These are phyloP conservation scores for Alternaria triticina DNA, from an alignment of 2,329 filamentous ascomycete species.

Conservation along the genomic window DNA sequence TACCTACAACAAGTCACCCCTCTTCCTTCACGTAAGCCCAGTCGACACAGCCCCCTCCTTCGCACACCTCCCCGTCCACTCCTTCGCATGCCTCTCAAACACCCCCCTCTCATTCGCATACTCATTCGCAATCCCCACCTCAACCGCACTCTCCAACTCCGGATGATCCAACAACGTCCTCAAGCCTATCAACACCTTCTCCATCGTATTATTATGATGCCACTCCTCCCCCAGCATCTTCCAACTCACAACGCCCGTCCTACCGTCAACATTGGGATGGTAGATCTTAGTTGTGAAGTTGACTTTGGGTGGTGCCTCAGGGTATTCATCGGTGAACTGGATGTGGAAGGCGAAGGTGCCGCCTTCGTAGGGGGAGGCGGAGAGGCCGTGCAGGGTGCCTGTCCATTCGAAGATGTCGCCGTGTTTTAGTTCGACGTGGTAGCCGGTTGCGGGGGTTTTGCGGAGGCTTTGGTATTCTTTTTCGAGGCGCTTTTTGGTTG, in stretches of 20 bases:
- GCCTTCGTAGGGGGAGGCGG: not conserved
- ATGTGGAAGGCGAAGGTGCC: conserved; percentile 1
- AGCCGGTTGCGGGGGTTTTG: not conserved
- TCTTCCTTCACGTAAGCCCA: not conserved
- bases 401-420: conserved; percentile 3
- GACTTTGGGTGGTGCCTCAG: not conserved
- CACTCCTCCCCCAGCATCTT: not conserved
- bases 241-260: not conserved
- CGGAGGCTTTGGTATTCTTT: conserved; percentile 1
- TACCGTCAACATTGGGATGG: not conserved
- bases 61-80: conserved; percentile 4
- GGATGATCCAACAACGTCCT: conserved; percentile 3
- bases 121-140: conserved; percentile 1
- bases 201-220: conserved; percentile 1
- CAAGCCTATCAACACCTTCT: not conserved
- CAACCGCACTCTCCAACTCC: conserved; percentile 1
- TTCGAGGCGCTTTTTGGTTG: conserved; percentile 3
- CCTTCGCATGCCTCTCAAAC: not conserved
- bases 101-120: not conserved
- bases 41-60: not conserved
- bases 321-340: conserved; percentile 6
- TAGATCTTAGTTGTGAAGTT: conserved; percentile 6
- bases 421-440: not conserved
- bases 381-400: not conserved
- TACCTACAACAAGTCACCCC: not conserved